phyloP scores from a whole-genome alignment of 768 basidiomycete genomes.

The Naematelia aurantialba region DNA sequence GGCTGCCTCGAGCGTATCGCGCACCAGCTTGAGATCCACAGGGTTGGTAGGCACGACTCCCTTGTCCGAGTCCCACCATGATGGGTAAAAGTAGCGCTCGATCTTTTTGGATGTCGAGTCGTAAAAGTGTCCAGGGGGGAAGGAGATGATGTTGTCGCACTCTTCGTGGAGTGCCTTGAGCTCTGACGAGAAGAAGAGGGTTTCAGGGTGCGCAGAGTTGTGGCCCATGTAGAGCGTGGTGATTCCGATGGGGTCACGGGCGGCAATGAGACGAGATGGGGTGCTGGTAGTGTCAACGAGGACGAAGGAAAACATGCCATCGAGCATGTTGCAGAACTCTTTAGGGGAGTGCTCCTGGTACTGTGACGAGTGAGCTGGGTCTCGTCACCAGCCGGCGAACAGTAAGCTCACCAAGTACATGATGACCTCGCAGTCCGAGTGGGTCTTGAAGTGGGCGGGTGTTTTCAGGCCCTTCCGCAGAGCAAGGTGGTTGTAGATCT shows the following conservation, averaged over 20 bases:
- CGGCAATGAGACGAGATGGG: conserved; percentile 87
- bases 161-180: conserved; percentile 86
- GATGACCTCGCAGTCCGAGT: conserved; percentile 97
- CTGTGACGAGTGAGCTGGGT: conserved; percentile 52
- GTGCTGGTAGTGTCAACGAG: conserved; percentile 87
- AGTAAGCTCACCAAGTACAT: conserved; percentile 68
- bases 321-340: conserved; percentile 71
- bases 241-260: conserved; percentile 94
- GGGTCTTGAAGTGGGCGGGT: conserved; percentile 82
- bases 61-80: conserved; percentile 83
- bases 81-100: conserved; percentile 77
- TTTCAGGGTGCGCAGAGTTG: conserved; percentile 74
- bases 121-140: conserved; percentile 95
- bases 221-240: conserved; percentile 98
- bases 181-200: conserved; percentile 90
- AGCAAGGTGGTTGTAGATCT: conserved; percentile 94
- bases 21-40: conserved; percentile 65
- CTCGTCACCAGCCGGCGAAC: neutral
- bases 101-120: conserved; percentile 78
- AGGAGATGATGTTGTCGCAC: conserved; percentile 89
- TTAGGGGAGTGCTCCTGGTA: conserved; percentile 72
- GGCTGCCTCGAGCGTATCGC: conserved; percentile 80
- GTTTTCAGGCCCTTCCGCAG: conserved; percentile 66
- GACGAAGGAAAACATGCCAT: conserved; percentile 99
- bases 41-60: conserved; percentile 60